phyloP scores from a whole-genome alignment of 2,329 filamentous ascomycete genomes.

The Drechslerella dactyloides region DNA sequence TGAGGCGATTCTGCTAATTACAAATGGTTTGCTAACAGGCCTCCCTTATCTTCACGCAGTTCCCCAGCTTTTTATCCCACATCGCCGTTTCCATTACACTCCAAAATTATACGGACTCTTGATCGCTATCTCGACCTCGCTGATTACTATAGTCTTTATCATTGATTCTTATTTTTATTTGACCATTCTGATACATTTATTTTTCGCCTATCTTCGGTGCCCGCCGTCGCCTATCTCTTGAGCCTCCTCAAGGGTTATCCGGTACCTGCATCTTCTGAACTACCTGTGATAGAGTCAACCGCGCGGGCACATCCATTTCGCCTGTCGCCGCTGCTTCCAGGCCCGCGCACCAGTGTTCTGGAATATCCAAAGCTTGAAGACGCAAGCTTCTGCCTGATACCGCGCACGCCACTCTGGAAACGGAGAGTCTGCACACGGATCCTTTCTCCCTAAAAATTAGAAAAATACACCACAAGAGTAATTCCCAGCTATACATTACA shows the following conservation, averaged over 20 bases:
- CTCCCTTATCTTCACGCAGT: slow-evolving; percentile 50
- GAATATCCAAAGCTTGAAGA: slow-evolving; percentile 8
- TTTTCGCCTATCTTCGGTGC: slow-evolving; percentile 47
- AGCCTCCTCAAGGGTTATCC: slow-evolving; percentile 46
- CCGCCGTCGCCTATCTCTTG: slow-evolving; percentile 45
- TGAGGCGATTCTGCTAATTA: slow-evolving; percentile 33
- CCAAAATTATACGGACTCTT: slow-evolving; percentile 37
- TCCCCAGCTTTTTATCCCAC: slow-evolving; percentile 48
- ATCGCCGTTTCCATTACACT: slow-evolving; percentile 49
- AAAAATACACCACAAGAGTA: neutral
- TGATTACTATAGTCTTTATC: slow-evolving; percentile 42
- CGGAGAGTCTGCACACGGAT: slow-evolving; percentile 1
- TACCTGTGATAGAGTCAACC: slow-evolving; percentile 44
- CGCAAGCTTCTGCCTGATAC: slow-evolving; percentile 3
- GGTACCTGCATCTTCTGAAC: slow-evolving; percentile 39
- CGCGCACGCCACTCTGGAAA: slow-evolving; percentile 7
- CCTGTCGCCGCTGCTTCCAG: slow-evolving; percentile 35
- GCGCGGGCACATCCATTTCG: slow-evolving; percentile 49
- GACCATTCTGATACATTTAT: slow-evolving; percentile 26
- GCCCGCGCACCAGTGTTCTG: slow-evolving; percentile 7
- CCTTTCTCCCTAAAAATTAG: neutral
- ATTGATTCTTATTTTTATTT: slow-evolving; percentile 45
- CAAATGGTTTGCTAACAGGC: slow-evolving; percentile 50
- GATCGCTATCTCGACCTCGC: slow-evolving; percentile 36
- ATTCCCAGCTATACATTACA: slow-evolving; percentile 4